Base-by-base conservation (phyloP, 306 rosid genomes). In the Castanospermum australe region DNA sequence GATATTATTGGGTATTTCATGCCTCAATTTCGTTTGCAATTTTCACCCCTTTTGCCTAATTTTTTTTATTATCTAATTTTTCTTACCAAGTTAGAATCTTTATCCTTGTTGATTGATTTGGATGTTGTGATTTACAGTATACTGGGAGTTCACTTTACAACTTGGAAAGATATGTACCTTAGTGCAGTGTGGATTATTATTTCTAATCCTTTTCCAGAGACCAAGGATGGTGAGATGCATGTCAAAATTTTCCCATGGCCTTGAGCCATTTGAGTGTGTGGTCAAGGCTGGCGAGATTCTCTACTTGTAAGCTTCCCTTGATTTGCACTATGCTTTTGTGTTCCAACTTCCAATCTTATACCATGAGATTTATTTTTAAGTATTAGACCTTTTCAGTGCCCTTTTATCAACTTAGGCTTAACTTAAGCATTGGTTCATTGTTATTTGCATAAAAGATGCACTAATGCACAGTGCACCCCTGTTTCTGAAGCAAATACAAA, bases 141-240 rank as follows among this genome's bases (percentile, higher is more conserved):
- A 87, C 76, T 0, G 85, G 86, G 88, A 88, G 82, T 91, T 93
- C 61, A 81, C 62, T 39, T 85, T 93, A 84, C 92, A 90, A 24
- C 71, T 88, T 61, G 93, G 90, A 67, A 84, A 87, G 91, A 74
- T 51, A 79, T 79, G 97, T 93, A 42, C 97, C 98, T 38, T 91
- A 97, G 97, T 93, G 90, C 62, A 91, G 97, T 69, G 94, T 91
- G 63, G 79, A 91, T n/a, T n/a, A n/a, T n/a, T n/a, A n/a, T n/a
- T 67, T 95, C 97, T 79, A 88, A 79, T 67, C 95, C 93, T 82
- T 81, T 89, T 28, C 61, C 65, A 0, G 86, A 86, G 87, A 80
- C 38, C 42, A 60, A 69, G 75, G 85, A 83, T 6, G 69, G 68
- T 2, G 90, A 86, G 76, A n/a, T n/a, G n/a, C n/a, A 79, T 83